These are phyloP conservation scores for Prototheca wickerhamii DNA, from an alignment of 163 green algal genomes.

Conservation along the genomic window DNA sequence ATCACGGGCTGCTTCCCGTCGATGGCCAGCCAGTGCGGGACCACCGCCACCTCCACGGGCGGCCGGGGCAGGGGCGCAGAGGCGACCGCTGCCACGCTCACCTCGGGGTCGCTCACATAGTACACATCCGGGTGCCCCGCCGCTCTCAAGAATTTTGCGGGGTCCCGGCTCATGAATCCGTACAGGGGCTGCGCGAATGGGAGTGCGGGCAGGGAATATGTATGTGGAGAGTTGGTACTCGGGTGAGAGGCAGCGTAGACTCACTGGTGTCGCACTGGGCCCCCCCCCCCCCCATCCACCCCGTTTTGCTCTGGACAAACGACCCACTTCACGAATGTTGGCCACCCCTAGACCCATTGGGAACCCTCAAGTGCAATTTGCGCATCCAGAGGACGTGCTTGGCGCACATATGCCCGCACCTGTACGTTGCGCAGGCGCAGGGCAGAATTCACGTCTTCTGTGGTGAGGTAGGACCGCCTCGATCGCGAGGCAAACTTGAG, in stretches of 20 bases:
- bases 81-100: conserved; percentile 40
- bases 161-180: conserved; percentile 53
- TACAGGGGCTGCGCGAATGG: conserved; percentile 64
- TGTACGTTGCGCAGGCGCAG: conserved; percentile 66
- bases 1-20: conserved; percentile 72
- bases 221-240: background rate
- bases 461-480: conserved; percentile 63
- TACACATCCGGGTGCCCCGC: conserved; percentile 58
- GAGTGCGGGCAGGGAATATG: background rate
- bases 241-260: background rate
- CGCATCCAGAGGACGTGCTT: background rate
- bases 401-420: conserved; percentile 16
- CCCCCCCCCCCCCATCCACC: too few relatives aligned
- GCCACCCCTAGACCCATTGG: background rate
- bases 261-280: background rate
- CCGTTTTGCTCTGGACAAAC: background rate
- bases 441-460: conserved; percentile 73
- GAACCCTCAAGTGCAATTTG: background rate
- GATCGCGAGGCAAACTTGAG: conserved; percentile 74
- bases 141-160: conserved; percentile 48
- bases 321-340: background rate
- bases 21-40: conserved; percentile 83
- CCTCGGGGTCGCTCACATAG: conserved; percentile 47
- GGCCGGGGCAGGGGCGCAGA: conserved; percentile 39
- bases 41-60: conserved; percentile 62